phyloP scores from a whole-genome alignment of 2,329 filamentous ascomycete genomes.

The Rachicladosporium sp. region DNA sequence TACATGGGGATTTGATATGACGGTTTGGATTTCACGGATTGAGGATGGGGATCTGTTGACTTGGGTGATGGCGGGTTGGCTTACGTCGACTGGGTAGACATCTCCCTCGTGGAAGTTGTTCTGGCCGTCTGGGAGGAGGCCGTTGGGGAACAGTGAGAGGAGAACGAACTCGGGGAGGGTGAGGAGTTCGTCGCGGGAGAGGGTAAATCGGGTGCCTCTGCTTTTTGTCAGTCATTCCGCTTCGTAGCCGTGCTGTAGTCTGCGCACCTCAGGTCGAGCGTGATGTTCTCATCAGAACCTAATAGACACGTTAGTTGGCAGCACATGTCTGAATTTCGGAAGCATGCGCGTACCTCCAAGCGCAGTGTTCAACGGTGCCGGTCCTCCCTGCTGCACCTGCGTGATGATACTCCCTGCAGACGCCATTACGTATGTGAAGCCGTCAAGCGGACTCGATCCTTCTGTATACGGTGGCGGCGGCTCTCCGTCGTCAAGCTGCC shows the following conservation, averaged over 20 bases:
- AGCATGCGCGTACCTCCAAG: slow-evolving; percentile 53
- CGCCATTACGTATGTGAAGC: slow-evolving; percentile 96
- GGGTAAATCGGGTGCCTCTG: slow-evolving; percentile 84
- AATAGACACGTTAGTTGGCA: neutral
- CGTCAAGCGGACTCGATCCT: slow-evolving; percentile 80
- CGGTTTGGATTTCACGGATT: slow-evolving; percentile 25
- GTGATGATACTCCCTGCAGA: slow-evolving; percentile 98
- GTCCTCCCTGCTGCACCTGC: slow-evolving; percentile 87
- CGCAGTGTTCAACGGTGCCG: slow-evolving; percentile 66
- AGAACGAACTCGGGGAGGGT: slow-evolving; percentile 96
- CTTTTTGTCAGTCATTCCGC: slow-evolving; percentile 13
- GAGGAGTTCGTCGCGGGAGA: slow-evolving; percentile 87
- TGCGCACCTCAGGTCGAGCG: slow-evolving; percentile 77
- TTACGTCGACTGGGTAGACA: slow-evolving; percentile 92
- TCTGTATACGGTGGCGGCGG: slow-evolving; percentile 94
- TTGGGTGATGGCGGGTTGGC: slow-evolving; percentile 29
- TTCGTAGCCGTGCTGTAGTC: neutral
- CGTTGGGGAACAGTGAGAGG: slow-evolving; percentile 94
- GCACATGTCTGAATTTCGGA: neutral
- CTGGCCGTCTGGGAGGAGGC: slow-evolving; percentile 92
- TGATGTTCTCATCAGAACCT: slow-evolving; percentile 84
- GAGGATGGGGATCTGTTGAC: slow-evolving; percentile 19
- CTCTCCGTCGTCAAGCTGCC: slow-evolving; percentile 67
- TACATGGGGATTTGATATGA: slow-evolving; percentile 34
- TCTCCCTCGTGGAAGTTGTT: slow-evolving; percentile 86